Conservation (phyloP, 176 grass and related monocot genomes). For the Oryza rufipogon region DNA sequence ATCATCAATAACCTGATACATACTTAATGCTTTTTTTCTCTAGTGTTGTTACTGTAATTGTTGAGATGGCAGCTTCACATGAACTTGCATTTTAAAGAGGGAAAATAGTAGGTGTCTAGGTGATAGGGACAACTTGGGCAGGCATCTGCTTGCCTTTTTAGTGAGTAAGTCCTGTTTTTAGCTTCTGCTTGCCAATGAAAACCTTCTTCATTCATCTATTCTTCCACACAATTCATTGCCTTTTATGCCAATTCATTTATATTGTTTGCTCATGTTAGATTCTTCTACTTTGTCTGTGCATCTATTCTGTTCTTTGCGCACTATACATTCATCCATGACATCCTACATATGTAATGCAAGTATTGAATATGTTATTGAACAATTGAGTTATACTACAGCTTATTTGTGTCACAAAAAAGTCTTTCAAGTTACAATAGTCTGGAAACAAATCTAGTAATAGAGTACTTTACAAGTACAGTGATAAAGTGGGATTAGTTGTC, state of each 20-base stretch:
- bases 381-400: slow-evolving; percentile 1
- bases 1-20: slow-evolving; percentile 43
- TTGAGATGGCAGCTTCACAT: slow-evolving; percentile 38
- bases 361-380: background rate
- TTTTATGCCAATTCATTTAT: slow-evolving; percentile 19
- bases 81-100: slow-evolving; percentile 15
- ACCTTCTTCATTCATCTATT: slow-evolving; percentile 23
- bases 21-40: slow-evolving; percentile 46
- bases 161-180: slow-evolving; percentile 28
- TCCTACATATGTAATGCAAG: background rate
- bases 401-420: slow-evolving; percentile 12
- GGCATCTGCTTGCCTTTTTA: slow-evolving; percentile 22
- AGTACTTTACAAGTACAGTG: slow-evolving; percentile 16
- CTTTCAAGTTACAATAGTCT: slow-evolving; percentile 11
- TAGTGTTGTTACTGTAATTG: slow-evolving; percentile 25
- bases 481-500: slow-evolving; percentile 12
- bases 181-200: slow-evolving; percentile 20
- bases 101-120: background rate
- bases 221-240: background rate
- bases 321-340: slow-evolving; percentile 3
- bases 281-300: slow-evolving; percentile 23
- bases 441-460: background rate
- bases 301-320: background rate
- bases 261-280: background rate
- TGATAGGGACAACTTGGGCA: slow-evolving; percentile 20